Percentiles rank a stretch among this genome's conserved stretches.
Evolutionary conservation across 2,329 filamentous ascomycete genomes (phyloP).

Genomic region (Diaporthe destruens): DNA sequence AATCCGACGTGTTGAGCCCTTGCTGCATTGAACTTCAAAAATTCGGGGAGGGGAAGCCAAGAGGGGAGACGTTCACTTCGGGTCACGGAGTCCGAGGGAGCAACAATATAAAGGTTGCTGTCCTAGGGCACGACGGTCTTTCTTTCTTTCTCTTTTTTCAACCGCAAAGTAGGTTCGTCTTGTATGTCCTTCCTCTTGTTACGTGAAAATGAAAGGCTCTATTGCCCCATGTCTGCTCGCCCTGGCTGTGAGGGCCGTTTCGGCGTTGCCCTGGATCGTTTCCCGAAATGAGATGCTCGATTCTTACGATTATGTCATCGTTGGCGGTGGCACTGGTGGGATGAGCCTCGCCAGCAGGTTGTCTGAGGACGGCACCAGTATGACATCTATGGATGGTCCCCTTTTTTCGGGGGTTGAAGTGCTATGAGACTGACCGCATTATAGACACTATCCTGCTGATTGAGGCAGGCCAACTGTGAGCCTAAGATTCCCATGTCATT

Average conservation of each 20-base stretch:
- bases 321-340: conserved; percentile 38
- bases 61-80: not conserved
- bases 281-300: conserved; percentile 17
- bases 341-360: conserved; percentile 36
- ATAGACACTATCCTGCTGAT: conserved; percentile 1
- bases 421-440: not conserved
- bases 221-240: not conserved
- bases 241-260: not conserved
- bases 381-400: not conserved
- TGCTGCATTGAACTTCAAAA: no score
- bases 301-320: conserved; percentile 38
- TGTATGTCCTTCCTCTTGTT: not conserved
- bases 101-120: not conserved
- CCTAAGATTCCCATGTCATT: no score
- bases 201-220: not conserved
- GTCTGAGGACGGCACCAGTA: conserved; percentile 12
- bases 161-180: not conserved
- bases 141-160: no score
- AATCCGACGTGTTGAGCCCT: not conserved
- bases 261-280: conserved; percentile 8
- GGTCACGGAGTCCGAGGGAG: not conserved
- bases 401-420: no score
- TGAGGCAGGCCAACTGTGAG: conserved; percentile 6
- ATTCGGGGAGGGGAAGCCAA: not conserved
- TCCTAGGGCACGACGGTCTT: not conserved